phyloP scores from a whole-genome alignment of 129 eudicot species.

The Flaveria ramosissima region DNA sequence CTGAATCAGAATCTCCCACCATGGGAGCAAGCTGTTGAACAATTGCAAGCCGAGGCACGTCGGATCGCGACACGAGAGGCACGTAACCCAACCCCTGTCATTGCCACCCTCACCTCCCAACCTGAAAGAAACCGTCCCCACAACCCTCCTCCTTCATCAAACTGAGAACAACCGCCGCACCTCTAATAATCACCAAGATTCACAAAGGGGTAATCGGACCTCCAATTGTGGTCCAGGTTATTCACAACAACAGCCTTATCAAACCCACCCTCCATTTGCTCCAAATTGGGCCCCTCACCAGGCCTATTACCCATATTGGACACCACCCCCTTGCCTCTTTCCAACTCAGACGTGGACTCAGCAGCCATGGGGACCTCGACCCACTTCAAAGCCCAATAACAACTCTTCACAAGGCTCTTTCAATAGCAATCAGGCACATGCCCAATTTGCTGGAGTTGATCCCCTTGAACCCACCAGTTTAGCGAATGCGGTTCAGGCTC shows the following conservation, averaged over 20 bases:
- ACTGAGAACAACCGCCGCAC: too few relatives aligned
- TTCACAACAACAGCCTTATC: neutral
- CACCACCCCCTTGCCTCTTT: neutral
- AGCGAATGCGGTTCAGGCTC: neutral
- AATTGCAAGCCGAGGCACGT: too few relatives aligned
- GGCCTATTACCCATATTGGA: neutral
- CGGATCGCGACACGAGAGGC: too few relatives aligned
- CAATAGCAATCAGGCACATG: neutral
- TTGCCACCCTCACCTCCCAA: too few relatives aligned
- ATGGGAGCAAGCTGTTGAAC: too few relatives aligned
- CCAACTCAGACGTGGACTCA: neutral
- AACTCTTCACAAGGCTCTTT: neutral
- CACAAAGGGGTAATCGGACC: too few relatives aligned
- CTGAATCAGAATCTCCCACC: too few relatives aligned
- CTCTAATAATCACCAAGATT: too few relatives aligned
- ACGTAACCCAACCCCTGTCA: too few relatives aligned
- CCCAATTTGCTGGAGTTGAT: neutral
- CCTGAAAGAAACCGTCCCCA: too few relatives aligned
- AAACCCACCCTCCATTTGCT: neutral
- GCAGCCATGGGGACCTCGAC: neutral
- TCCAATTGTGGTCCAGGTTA: too few relatives aligned
- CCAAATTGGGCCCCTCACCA: neutral
- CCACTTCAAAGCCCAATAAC: neutral
- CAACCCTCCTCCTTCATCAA: too few relatives aligned
- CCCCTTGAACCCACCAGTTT: neutral